phyloP scores from a whole-genome alignment of 2,329 filamentous ascomycete species.

The Pyrenophora graminea region DNA sequence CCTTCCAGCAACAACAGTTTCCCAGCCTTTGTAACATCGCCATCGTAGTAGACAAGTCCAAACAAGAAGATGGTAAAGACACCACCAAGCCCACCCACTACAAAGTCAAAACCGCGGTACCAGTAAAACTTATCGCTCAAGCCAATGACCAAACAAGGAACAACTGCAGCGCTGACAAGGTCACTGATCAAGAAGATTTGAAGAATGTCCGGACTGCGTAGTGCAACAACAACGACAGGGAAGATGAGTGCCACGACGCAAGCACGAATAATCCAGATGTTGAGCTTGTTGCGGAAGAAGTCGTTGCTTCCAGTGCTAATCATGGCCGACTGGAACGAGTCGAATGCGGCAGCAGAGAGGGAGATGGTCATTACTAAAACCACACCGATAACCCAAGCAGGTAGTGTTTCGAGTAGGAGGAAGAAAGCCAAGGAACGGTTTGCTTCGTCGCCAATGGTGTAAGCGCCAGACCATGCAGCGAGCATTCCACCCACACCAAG shows the following conservation, averaged over 20 bases:
- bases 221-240: conserved; percentile 73
- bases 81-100: conserved; percentile 76
- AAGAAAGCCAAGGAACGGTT: conserved; percentile 75
- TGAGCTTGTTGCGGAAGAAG: conserved; percentile 79
- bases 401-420: conserved; percentile 70
- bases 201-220: conserved; percentile 73
- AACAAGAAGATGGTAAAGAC: conserved; percentile 82
- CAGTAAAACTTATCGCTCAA: conserved; percentile 68
- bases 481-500: conserved; percentile 75
- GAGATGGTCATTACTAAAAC: conserved; percentile 80
- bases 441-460: conserved; percentile 63
- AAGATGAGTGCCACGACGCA: conserved; percentile 74
- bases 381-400: conserved; percentile 79
- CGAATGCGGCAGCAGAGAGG: conserved; percentile 77
- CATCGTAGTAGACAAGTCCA: conserved; percentile 77
- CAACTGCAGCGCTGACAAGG: conserved; percentile 74
- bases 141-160: conserved; percentile 76
- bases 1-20: conserved; percentile 72
- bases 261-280: conserved; percentile 72
- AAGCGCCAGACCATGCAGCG: conserved; percentile 76
- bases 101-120: conserved; percentile 80
- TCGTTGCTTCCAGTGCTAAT: conserved; percentile 85
- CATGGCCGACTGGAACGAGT: conserved; percentile 81
- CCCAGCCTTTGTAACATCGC: conserved; percentile 64
- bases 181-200: conserved; percentile 85